Evolutionary conservation across 495 filamentous ascomycete genomes (phyloP).

Genomic region (Opeltia flavorubescens): DNA sequence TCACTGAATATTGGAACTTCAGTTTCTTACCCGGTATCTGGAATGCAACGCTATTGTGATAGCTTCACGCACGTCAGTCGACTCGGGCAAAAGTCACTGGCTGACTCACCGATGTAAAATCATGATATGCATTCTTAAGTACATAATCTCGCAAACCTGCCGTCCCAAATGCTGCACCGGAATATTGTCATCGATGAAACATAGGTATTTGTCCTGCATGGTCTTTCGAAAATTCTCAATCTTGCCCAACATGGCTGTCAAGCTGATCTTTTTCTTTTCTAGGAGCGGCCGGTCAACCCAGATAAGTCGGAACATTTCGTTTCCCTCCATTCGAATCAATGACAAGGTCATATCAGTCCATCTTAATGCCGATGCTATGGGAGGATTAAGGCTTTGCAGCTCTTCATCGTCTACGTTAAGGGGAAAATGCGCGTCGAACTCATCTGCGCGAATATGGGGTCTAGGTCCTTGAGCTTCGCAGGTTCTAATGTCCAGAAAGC

Average conservation of each 20-base stretch:
- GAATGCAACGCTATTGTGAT: conserved; percentile 39
- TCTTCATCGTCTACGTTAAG: conserved; percentile 52
- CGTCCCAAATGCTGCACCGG: conserved; percentile 42
- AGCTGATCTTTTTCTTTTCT: conserved; percentile 39
- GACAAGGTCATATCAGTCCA: conserved; percentile 57
- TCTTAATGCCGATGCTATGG: conserved; percentile 29
- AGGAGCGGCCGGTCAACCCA: conserved; percentile 48
- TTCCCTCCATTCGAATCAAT: conserved; percentile 54
- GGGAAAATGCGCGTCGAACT: conserved; percentile 55
- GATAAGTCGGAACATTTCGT: conserved; percentile 54
- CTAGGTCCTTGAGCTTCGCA: conserved; percentile 64
- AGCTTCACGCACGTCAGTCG: conserved; percentile 21
- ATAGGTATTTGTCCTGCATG: conserved; percentile 46
- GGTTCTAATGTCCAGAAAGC: conserved; percentile 60
- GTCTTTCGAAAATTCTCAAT: conserved; percentile 44
- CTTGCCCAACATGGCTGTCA: conserved; percentile 32
- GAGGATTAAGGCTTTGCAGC: conserved; percentile 24
- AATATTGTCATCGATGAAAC: conserved; percentile 35
- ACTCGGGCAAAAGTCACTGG: not conserved
- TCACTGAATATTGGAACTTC: not conserved
- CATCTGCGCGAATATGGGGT: conserved; percentile 50
- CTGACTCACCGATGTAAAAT: conserved; percentile 31
- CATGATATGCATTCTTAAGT: conserved; percentile 46
- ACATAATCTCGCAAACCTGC: conserved; percentile 45
- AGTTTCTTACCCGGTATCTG: conserved; percentile 23